phyloP scores from a whole-genome alignment of 352 stramenopile species.

The Phytophthora pluvialis region DNA sequence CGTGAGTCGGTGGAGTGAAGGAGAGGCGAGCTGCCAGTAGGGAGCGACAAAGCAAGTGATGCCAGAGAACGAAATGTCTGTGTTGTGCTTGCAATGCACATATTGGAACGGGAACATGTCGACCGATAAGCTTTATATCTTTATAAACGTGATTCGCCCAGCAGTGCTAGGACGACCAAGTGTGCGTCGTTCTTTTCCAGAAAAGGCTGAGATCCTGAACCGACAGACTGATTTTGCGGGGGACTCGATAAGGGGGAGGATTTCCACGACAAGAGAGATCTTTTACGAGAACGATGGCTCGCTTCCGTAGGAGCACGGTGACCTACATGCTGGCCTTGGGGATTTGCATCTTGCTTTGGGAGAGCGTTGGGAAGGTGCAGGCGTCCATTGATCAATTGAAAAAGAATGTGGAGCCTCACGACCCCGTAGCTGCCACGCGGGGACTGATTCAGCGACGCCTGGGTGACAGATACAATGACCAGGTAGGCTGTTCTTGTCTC shows the following conservation, averaged over 20 bases:
- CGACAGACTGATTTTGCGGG: conserved; percentile 22
- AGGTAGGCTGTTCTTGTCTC: conserved; percentile 5
- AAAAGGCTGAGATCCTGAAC: conserved; percentile 21
- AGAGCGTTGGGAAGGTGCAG: conserved; percentile 11
- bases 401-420: conserved; percentile 46
- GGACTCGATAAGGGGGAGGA: not conserved
- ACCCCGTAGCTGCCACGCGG: conserved; percentile 50
- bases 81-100: conserved; percentile 4
- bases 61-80: too few relatives aligned
- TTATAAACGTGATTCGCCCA: not conserved
- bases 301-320: conserved; percentile 2
- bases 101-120: not conserved
- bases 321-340: not conserved
- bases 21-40: not conserved
- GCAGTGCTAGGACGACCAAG: not conserved
- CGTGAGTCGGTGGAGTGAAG: conserved; percentile 20
- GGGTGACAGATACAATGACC: conserved; percentile 51
- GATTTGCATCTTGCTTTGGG: conserved; percentile 17
- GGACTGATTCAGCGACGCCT: conserved; percentile 64
- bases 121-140: not conserved
- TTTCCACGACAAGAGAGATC: conserved; percentile 8
- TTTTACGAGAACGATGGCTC: conserved; percentile 14
- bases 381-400: conserved; percentile 26
- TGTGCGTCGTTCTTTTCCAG: conserved; percentile 7
- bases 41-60: not conserved